Conservation (phyloP, 441 rosid species). For the Adansonia madagascariensis region DNA sequence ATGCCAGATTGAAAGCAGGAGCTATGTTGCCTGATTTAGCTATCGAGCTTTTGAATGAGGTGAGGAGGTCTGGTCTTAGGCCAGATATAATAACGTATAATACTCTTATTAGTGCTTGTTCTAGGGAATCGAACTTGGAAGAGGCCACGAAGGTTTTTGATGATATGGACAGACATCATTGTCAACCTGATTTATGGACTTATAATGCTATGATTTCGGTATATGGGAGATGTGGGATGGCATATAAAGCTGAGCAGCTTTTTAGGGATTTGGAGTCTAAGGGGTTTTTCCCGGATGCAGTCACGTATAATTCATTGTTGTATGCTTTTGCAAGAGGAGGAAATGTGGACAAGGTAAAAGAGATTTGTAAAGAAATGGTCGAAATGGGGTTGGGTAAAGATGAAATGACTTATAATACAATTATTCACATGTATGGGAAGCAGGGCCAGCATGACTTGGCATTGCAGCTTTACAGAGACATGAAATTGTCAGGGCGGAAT, state of each 20-base stretch:
- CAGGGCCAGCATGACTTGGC: conserved; percentile 76
- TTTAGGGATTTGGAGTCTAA: conserved; percentile 71
- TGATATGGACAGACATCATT: conserved; percentile 68
- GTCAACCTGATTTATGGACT: conserved; percentile 97
- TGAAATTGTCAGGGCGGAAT: conserved; percentile 69
- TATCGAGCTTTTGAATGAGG: conserved; percentile 68
- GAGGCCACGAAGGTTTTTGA: conserved; percentile 71
- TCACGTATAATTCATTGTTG: conserved; percentile 84
- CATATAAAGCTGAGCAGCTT: conserved; percentile 70
- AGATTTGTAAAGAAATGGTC: conserved; percentile 73
- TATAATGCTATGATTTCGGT: conserved; percentile 96
- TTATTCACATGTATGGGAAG: conserved; percentile 97
- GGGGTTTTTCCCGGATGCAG: conserved; percentile 87
- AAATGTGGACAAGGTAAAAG: conserved; percentile 73
- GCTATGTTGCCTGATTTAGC: conserved; percentile 64
- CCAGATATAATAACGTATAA: conserved; percentile 90
- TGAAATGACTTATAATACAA: conserved; percentile 89
- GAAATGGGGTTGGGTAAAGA: conserved; percentile 76
- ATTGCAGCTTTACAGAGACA: conserved; percentile 72
- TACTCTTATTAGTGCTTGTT: conserved; percentile 90
- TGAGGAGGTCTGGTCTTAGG: conserved; percentile 74
- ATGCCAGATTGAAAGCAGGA: conserved; percentile 73
- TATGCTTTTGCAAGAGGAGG: conserved; percentile 96
- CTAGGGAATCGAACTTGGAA: conserved; percentile 76
- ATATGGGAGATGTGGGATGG: conserved; percentile 79